Base-by-base conservation (phyloP, 768 basidiomycete genomes). In the Suillus variegatus region DNA sequence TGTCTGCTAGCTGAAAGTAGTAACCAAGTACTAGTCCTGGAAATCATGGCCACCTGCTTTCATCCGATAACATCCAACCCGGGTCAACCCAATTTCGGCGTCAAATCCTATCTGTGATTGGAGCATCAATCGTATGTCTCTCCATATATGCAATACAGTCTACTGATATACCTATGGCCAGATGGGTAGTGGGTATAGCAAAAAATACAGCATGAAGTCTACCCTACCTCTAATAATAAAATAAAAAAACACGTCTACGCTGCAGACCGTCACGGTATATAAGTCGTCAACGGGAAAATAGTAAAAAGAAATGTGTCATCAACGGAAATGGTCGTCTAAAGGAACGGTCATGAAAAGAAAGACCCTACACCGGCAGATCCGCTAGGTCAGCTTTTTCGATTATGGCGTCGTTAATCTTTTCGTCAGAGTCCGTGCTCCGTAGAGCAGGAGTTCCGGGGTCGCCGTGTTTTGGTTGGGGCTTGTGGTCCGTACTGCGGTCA, bases 401-500 rank as follows among this genome's bases (percentile, higher is more conserved):
- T 1, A 18, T 58, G 25, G 40, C 25, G 20, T 43, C 25, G 6
- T 60, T 7, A 32, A 60, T 18, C 18, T 60, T 60, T 43, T 43
- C 25, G 41, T 43, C 25, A 28, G 20, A 28, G 16, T 16, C 40
- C 18, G 25, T 41, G 40, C 41, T 12, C 10, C 20, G 40, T 60
- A 18, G 58, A 20, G 40, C 40, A 28, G 25, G 40, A n/a, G 62
- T 5, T 10, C 6, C 4, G 36, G 35, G 25, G 38, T 56, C 52
- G 16, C 58, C 54, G 2, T 5, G 9, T 41, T 55, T 62, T 25
- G 67, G 49, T 51, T 64, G 64, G 8, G 35, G 60, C 9, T n/a
- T 52, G 1, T 60, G 57, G 38, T 68, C 68, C 38, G 74, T 67
- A 8, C 52, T 68, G 8, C 51, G 75, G 16, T 62, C 61, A 67